Conservation (phyloP, 2,329 filamentous ascomycete species). For the Phoma sp. region DNA sequence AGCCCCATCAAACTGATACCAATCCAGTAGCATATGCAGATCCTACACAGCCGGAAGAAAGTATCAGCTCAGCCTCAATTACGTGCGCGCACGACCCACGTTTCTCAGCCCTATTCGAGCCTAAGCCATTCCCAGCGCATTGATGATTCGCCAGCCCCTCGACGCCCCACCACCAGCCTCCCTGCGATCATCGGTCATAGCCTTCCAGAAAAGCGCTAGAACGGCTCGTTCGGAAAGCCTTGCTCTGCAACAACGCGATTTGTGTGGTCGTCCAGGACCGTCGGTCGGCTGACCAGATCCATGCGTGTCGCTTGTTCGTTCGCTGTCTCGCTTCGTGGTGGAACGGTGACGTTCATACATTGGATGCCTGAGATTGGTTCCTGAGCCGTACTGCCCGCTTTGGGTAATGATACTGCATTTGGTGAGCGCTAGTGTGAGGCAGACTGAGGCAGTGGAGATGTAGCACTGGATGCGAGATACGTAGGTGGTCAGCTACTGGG, state of each 20-base stretch:
- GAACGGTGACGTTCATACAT: background rate
- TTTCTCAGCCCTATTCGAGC: background rate
- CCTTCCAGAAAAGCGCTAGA: conserved; percentile 13
- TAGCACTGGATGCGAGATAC: background rate
- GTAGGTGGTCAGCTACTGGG: conserved; percentile 9
- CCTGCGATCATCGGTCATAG: background rate
- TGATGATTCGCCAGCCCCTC: background rate
- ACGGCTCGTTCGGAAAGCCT: background rate
- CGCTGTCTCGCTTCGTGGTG: background rate
- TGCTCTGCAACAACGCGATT: no score
- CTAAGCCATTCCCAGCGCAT: background rate
- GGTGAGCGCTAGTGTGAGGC: conserved; percentile 7
- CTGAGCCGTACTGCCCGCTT: no score
- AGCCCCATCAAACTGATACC: no score
- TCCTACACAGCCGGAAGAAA: conserved; percentile 2
- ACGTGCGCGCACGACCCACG: background rate
- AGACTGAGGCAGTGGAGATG: conserved; percentile 8
- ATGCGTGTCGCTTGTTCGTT: no score
- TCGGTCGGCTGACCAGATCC: no score
- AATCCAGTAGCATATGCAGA: background rate
- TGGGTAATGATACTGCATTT: no score
- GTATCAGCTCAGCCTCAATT: conserved; percentile 13
- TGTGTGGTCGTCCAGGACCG: no score
- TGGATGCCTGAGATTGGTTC: conserved; percentile 5
- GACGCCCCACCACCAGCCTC: no score